Evolutionary conservation across 176 grass and related monocot genomes (phyloP), one percentile per base, ranked within the genome.

Genomic region (Neostapfia colusana): DNA sequence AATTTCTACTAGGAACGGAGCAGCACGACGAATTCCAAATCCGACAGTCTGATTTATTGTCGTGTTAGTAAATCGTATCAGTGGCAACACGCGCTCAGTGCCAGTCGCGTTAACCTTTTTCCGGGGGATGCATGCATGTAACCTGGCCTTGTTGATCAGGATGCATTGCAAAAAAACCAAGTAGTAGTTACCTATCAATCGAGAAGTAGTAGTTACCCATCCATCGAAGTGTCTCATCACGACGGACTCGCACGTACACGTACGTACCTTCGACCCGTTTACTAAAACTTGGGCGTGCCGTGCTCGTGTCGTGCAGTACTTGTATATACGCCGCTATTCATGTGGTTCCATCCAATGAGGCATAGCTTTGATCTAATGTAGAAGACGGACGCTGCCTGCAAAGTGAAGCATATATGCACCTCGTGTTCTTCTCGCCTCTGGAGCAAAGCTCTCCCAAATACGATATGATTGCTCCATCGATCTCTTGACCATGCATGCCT

Each of bases 361-460:
- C 23, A 28, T 10, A 15, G 13, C 0, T 38, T 51, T 51, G 49
- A 18, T 51, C 21, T n/a, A n/a, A n/a, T n/a, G n/a, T 74, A 60
- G 48, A 63, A 72, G 45, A 35, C 17, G n/a, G n/a, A n/a, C n/a
- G n/a, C n/a, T n/a, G n/a, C n/a, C n/a, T n/a, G n/a, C n/a, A n/a
- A n/a, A n/a, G n/a, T 69, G 34, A 70, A 20, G 8, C 59, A 3
- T 14, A 43, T 60, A 61, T 36, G 38, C 65, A 45, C 10, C 57
- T 37, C 65, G 56, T 76, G n/a, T 81, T 10, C 15, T 45, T 70
- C 78, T 81, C 76, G 84, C 36, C 78, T 76, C 75, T 39, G 18
- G 64, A 86, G 78, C 14, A n/a, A 53, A 26, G 51, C 26, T 61
- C 26, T 51, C 27, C 28, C 2, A 31, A 24, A 40, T 6, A 37